Percentiles rank a stretch among this genome's conserved stretches.
phyloP scores from a whole-genome alignment of 371 early-diverging fungal genomes.

The Haplosporangium sp. region DNA sequence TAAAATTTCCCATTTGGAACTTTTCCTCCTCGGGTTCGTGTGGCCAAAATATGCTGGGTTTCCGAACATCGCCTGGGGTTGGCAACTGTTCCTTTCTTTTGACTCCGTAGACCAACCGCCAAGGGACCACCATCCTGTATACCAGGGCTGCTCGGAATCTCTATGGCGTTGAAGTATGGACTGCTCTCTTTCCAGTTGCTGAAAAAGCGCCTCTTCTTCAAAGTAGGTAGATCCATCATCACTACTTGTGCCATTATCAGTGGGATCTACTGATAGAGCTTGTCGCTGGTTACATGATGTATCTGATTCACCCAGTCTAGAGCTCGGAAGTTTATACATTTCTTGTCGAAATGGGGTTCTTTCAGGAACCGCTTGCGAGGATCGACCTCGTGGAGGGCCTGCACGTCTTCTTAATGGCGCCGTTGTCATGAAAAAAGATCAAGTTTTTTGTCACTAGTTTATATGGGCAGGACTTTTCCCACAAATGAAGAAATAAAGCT shows the following conservation, averaged over 20 bases:
- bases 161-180: background rate
- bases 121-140: background rate
- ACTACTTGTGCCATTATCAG: background rate
- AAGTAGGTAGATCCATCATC: background rate
- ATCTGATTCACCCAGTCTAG: background rate
- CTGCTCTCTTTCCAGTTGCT: background rate
- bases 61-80: no score
- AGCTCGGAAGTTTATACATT: background rate
- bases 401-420: background rate
- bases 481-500: background rate
- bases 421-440: background rate
- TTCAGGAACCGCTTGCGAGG: background rate
- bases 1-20: background rate
- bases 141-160: background rate
- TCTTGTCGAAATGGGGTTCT: background rate
- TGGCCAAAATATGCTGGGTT: no score
- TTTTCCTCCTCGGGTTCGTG: background rate
- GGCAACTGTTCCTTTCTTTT: background rate
- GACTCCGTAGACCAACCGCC: background rate
- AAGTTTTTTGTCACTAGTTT: background rate
- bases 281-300: background rate
- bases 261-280: background rate
- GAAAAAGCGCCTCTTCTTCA: slow-evolving; percentile 8
- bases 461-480: background rate
- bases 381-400: background rate